A percentile compares a stretch with the other conserved stretches of the same genome.
These are phyloP conservation scores for Penicillium silybi DNA, from an alignment of 495 filamentous ascomycete genomes.

Conservation along the genomic window DNA sequence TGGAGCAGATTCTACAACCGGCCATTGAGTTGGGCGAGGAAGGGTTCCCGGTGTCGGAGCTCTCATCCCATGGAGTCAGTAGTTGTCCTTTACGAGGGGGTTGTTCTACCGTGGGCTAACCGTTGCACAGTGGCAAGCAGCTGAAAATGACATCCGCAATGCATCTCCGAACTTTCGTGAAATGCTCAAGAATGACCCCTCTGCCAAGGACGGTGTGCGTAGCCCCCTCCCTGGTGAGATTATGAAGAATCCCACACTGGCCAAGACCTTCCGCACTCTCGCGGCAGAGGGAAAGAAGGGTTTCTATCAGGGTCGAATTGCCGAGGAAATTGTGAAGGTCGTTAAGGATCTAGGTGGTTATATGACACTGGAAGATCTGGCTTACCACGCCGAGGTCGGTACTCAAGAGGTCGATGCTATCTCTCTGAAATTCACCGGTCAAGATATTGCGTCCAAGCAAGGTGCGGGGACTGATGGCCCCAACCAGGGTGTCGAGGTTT, in stretches of 20 bases:
- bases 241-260: constrained; percentile 78
- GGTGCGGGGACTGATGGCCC: constrained; percentile 37
- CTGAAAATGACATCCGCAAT: constrained; percentile 55
- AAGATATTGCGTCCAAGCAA: constrained; percentile 53
- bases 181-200: constrained; percentile 71
- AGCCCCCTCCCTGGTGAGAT: constrained; percentile 82
- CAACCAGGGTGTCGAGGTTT: constrained; percentile 69
- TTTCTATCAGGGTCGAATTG: constrained; percentile 85
- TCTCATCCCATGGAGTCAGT: constrained; percentile 67
- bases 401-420: constrained; percentile 80
- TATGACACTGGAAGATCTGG: constrained; percentile 74
- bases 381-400: constrained; percentile 66
- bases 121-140: constrained; percentile 57
- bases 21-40: constrained; percentile 85
- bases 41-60: constrained; percentile 83
- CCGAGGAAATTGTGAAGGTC: constrained; percentile 73
- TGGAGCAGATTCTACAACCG: constrained; percentile 76
- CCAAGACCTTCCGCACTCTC: constrained; percentile 74
- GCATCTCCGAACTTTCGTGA: constrained; percentile 82
- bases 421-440: constrained; percentile 69
- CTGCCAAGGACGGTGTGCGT: constrained; percentile 60
- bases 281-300: constrained; percentile 80
- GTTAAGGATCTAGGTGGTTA: constrained; percentile 72
- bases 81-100: background rate
- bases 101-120: background rate